Evolutionary conservation across 371 early-diverging fungal genomes (phyloP).

Genomic region (Caulochytrium protostelioides): DNA sequence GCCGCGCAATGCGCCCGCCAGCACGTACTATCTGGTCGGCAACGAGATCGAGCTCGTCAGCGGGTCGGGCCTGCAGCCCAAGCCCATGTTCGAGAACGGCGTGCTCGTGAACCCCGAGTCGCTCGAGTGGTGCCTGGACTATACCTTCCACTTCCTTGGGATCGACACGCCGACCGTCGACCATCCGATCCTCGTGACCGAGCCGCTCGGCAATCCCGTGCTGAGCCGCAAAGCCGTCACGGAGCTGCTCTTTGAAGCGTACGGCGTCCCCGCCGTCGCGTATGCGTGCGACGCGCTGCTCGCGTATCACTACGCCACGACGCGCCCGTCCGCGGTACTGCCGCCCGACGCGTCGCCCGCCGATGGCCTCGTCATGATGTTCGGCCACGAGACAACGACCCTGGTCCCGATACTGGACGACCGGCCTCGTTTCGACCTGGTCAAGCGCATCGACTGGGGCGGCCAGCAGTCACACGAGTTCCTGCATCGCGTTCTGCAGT

Average conservation of each 20-base stretch:
- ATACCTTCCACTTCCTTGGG: constrained; percentile 56
- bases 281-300: constrained; percentile 75
- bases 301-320: constrained; percentile 51
- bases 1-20: constrained; percentile 39
- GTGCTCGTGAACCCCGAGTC: constrained; percentile 44
- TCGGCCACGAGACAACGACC: constrained; percentile 47
- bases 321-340: constrained; percentile 8
- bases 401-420: constrained; percentile 45
- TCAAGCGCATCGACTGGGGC: constrained; percentile 34
- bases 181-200: constrained; percentile 69
- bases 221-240: constrained; percentile 54
- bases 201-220: constrained; percentile 50
- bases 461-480: constrained; percentile 51
- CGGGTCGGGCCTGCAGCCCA: constrained; percentile 37
- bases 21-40: constrained; percentile 44
- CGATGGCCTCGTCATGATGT: constrained; percentile 44
- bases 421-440: constrained; percentile 4
- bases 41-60: constrained; percentile 49
- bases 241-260: constrained; percentile 71
- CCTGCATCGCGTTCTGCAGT: constrained; percentile 61
- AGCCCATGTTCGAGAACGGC: constrained; percentile 51
- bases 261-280: constrained; percentile 44
- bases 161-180: constrained; percentile 37
- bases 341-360: constrained; percentile 13
- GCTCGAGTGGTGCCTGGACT: constrained; percentile 65